Base-by-base conservation (phyloP, 2,329 filamentous ascomycete genomes). In the Tolypocladium pustulatum region DNA sequence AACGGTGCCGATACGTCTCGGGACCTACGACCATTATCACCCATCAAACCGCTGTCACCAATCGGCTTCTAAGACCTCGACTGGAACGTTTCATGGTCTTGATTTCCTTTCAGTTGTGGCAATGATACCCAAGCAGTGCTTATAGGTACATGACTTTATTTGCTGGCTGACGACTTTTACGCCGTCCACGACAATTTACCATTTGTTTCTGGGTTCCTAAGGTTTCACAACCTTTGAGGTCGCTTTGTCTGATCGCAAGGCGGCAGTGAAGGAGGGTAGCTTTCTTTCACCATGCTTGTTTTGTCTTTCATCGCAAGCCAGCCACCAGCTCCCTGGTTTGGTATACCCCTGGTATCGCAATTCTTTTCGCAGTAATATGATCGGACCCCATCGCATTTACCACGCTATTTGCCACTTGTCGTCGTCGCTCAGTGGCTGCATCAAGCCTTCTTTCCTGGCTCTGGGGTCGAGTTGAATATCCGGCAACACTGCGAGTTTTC, bases 11-110 rank as follows among this genome's bases (percentile, higher is more conserved):
- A 61, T 20, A 41, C 41, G 22, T 37, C 59, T 10, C 56, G 72
- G 34, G 79, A 82, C 56, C 65, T 85, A 51, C 75, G 81, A 51
- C 82, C 82, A 3, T 69, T 88, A 40, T 87, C 85, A 60, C 85
- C 85, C 5, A 87, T 88, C 66, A 84, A 85, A 69, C 85, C 85
- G 49, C 71, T 87, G 54, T 87, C 84, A 40, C 84, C 84, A 15
- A 73, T 86, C 67, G 81, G 82, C 61, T 81, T 86, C 63, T 82
- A 70, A 56, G 41, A 56, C 53, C 27, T 41, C n/a, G 51, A 55
- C 36, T 52, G 54, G 38, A 51, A 27, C 52, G 38, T 27, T n/a
- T n/a, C 36, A 9, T 54, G 22, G 25, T 40, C 56, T 58, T 43
- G 30, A 53, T 55, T 60, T 57, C 57, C 59, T 54, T 52, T 49